Percentiles rank a stretch among this genome's conserved stretches.
These are phyloP conservation scores for Yamadazyma songkhlaensis DNA, from an alignment of 1,139 yeast genomes.

Conservation along the genomic window DNA sequence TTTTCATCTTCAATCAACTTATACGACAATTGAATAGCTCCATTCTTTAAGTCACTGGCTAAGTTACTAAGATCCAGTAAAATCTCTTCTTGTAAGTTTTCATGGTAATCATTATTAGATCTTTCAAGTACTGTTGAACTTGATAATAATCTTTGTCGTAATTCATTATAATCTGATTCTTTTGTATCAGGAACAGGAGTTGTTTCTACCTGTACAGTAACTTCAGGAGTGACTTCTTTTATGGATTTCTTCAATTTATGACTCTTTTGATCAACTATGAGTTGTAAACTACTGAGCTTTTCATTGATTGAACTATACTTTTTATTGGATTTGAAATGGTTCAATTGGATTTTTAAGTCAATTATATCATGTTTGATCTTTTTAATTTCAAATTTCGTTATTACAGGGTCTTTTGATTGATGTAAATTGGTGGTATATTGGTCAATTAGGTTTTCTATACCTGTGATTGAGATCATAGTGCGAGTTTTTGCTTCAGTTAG, in stretches of 20 bases:
- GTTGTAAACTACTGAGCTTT: constrained; percentile 10
- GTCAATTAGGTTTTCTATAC: constrained; percentile 12
- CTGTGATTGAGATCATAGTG: constrained; percentile 11
- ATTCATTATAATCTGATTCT: constrained; percentile 7
- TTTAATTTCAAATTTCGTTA: constrained; percentile 3
- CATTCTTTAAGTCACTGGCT: constrained; percentile 33
- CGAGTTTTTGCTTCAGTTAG: too few relatives aligned
- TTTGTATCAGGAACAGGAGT: constrained; percentile 2
- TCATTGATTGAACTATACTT: constrained; percentile 7
- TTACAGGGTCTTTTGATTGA: constrained; percentile 3
- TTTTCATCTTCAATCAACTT: constrained; percentile 37
- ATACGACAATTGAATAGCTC: constrained; percentile 34
- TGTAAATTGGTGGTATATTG: constrained; percentile 11
- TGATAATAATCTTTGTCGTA: constrained; percentile 12
- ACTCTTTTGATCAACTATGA: constrained; percentile 11
- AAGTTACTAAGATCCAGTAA: constrained; percentile 36
- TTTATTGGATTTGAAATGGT: constrained; percentile 9
- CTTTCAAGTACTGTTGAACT: constrained; percentile 3
- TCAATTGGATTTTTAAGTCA: constrained; percentile 9
- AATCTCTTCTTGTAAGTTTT: constrained; percentile 42
- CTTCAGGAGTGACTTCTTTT: background rate
- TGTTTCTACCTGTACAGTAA: background rate
- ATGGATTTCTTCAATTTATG: constrained; percentile 1
- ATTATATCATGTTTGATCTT: constrained; percentile 12
- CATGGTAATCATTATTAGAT: constrained; percentile 34